Evolutionary conservation across 495 filamentous ascomycete species (phyloP).

Genomic region (Hypomontagnella monticulosa): DNA sequence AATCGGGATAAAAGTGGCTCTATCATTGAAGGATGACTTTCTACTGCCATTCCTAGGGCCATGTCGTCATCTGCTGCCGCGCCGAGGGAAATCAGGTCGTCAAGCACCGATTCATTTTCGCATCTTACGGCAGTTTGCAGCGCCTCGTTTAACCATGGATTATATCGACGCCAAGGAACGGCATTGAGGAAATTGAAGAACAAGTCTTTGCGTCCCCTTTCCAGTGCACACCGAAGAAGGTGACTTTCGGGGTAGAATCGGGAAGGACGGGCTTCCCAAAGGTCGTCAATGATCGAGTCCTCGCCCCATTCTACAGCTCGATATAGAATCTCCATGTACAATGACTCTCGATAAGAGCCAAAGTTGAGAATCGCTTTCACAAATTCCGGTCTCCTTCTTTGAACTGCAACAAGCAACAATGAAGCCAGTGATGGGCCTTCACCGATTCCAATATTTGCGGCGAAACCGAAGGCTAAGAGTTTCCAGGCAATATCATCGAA

Average conservation of each 20-base stretch:
- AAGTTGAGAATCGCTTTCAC: conserved; percentile 10
- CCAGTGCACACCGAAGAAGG: too few relatives aligned
- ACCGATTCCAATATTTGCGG: too few relatives aligned
- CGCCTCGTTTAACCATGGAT: too few relatives aligned
- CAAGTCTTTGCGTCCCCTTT: too few relatives aligned
- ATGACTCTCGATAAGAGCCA: background rate
- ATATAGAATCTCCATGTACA: background rate
- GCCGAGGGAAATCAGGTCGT: conserved; percentile 2
- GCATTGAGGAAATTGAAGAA: background rate
- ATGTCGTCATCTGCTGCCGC: background rate
- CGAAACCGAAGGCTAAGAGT: background rate
- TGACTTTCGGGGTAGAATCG: background rate
- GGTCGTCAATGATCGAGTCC: conserved; percentile 2
- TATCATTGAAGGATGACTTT: background rate
- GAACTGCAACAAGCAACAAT: background rate
- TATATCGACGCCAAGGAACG: too few relatives aligned
- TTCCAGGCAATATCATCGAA: conserved; percentile 25
- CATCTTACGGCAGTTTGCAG: background rate
- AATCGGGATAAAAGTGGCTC: conserved; percentile 6
- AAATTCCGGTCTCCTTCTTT: conserved; percentile 7
- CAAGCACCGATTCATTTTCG: conserved; percentile 1
- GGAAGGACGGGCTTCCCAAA: background rate
- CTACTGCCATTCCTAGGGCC: background rate
- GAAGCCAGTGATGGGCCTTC: background rate
- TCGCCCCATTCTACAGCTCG: conserved; percentile 12